These are phyloP conservation scores for Phytophthora pistaciae DNA, from an alignment of 352 stramenopile species.

Conservation along the genomic window DNA sequence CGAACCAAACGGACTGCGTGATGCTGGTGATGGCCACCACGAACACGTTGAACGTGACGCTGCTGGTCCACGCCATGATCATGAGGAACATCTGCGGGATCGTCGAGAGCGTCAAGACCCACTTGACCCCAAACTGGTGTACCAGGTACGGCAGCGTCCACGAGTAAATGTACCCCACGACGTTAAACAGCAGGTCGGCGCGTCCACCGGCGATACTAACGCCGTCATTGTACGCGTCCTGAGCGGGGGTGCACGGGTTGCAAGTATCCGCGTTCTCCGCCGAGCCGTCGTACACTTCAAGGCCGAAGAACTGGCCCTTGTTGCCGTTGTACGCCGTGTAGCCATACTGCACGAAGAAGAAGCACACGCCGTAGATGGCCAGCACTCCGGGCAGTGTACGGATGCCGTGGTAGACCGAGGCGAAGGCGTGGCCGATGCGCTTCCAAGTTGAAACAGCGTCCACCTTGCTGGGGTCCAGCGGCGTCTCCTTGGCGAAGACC, in stretches of 20 bases:
- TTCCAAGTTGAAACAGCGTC: constrained; percentile 32
- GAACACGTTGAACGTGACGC: constrained; percentile 46
- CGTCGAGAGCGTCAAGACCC: constrained; percentile 40
- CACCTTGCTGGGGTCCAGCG: constrained; percentile 37
- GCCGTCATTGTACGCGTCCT: constrained; percentile 59
- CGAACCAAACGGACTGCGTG: constrained; percentile 58
- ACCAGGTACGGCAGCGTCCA: constrained; percentile 54
- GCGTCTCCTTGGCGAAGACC: constrained; percentile 46
- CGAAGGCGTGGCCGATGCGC: constrained; percentile 44
- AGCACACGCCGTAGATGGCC: constrained; percentile 40
- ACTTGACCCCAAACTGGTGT: constrained; percentile 53
- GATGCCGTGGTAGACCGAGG: constrained; percentile 49
- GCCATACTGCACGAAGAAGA: constrained; percentile 59
- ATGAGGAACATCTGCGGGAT: constrained; percentile 66
- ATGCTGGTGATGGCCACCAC: constrained; percentile 56
- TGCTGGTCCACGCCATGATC: constrained; percentile 54
- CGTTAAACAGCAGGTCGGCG: constrained; percentile 55
- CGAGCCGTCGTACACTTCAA: constrained; percentile 52
- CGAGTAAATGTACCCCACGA: constrained; percentile 55
- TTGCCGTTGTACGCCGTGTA: constrained; percentile 69
- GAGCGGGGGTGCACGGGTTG: constrained; percentile 38
- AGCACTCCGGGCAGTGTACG: constrained; percentile 44
- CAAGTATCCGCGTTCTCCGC: constrained; percentile 51
- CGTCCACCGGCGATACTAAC: constrained; percentile 52
- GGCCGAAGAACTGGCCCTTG: constrained; percentile 70